Evolutionary conservation across 129 eudicot genomes (phyloP), one percentile per base, ranked within the genome.

Genomic region (Arctium lappa): DNA sequence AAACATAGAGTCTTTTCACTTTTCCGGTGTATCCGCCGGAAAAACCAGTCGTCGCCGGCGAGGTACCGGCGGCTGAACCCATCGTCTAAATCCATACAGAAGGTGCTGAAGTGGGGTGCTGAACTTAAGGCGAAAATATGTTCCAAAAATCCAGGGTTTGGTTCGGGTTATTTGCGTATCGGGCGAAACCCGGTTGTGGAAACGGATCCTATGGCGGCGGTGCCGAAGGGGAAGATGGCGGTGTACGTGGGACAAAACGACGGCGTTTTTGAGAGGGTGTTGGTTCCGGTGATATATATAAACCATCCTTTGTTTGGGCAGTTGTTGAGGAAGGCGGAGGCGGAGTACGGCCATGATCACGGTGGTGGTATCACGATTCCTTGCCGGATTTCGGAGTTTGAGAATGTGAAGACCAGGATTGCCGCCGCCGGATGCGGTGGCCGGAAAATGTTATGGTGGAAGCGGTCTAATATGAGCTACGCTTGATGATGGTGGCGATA

Each of bases 341-440:
- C 86, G 74, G 94, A 89, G 79, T 92, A 71, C 83, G 98, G 98
- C 32, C 92, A 83, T 76, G 73, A 91, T 69, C 97, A 95, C 62
- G 89, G 93, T 44, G 98, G 98, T 31, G 97, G 97, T 73, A 86
- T 95, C 16, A 95, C 92, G 3, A 86, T 95, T 53, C 98, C 97
- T 53, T 95, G 98, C 87, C 97, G 88, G 90, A 84, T 92, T 36
- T 88, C 98, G 11, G 97, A 95, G 91, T 91, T 95, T 78, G 94
- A 95, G 86, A 84, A 76, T 10, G 91, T 95, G 69, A 88, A 88
- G 88, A 90, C 89, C 37, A 86, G 88, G 89, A 95, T 95, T 72
- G 85, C 87, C 42, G 92, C 94, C 78, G 92, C 94, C 78, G 93
- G 77, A 2, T 86, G 84, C 71, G 70, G 85, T 71, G 84, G 94